phyloP scores from a whole-genome alignment of 805 yeast genomes.

The Starmerella floricola region DNA sequence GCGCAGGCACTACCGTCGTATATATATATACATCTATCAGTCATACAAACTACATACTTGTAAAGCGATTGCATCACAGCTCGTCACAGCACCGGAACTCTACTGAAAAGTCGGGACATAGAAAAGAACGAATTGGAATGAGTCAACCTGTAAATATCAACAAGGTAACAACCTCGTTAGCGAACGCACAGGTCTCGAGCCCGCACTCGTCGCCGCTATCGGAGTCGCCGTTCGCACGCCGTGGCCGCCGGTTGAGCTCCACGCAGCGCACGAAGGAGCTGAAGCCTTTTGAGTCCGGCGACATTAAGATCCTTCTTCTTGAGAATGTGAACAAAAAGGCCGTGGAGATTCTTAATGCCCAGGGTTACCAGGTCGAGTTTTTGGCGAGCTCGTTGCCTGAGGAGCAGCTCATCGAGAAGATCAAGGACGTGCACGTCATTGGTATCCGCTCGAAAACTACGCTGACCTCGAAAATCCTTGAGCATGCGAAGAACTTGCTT shows the following conservation, averaged over 20 bases:
- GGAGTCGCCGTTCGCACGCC: conserved; percentile 14
- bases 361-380: conserved; percentile 96
- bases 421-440: conserved; percentile 85
- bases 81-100: no score
- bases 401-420: conserved; percentile 87
- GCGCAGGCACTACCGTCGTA: neutral
- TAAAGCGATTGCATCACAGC: no score
- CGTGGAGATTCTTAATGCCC: conserved; percentile 64
- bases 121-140: conserved; percentile 19
- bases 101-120: neutral
- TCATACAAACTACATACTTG: no score
- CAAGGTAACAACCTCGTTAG: conserved; percentile 10
- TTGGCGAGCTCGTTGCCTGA: conserved; percentile 80
- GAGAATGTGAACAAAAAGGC: conserved; percentile 95
- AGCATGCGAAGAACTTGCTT: conserved; percentile 78
- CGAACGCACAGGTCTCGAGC: conserved; percentile 8
- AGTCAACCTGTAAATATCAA: conserved; percentile 26
- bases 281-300: conserved; percentile 93
- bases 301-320: conserved; percentile 75
- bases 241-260: conserved; percentile 20
- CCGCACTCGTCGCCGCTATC: conserved; percentile 17
- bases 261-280: conserved; percentile 43
- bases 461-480: conserved; percentile 63
- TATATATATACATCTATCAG: no score
- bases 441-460: conserved; percentile 97